Base-by-base conservation (phyloP, 2,329 filamentous ascomycete species). In the Trichocomaceae sp. region DNA sequence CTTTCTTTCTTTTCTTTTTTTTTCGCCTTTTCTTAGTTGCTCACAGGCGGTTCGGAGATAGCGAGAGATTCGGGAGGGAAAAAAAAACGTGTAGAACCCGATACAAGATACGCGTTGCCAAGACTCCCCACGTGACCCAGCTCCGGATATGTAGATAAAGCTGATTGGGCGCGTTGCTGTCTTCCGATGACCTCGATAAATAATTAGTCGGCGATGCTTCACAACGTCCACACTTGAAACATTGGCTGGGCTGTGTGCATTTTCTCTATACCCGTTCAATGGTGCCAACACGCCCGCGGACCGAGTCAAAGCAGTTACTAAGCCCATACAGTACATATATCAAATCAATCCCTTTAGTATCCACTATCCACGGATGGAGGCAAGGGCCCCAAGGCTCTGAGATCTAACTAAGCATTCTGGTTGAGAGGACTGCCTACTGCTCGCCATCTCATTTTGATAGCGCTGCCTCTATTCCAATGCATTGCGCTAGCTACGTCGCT, bases 41-140 rank as follows among this genome's bases (percentile, higher is more conserved):
- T 39, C 23, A 13, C 23, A 51, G 13, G 26, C 19, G 5, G 31
- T 12, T 56, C 55, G 41, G 47, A 52, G 52, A 48, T 55, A 56
- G 52, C 54, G 17, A 46, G 23, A 52, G 9, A 22, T 23, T 19
- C 46, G 7, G 7, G 12, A 10, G 10, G 8, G 35, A 54, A 60
- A 57, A 60, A 66, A 61, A 61, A 61, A 63, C 65, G 62, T 62
- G 22, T 20, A 45, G 33, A 31, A 5, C 20, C 8, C 35, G 31
- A 47, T 56, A 56, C 52, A 33, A 51, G 15, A 45, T 37, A n/a
- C n/a, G n/a, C n/a, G n/a, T n/a, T n/a, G 56, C 56, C 53, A 59
- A 58, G 53, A 53, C 50, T 50, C 50, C 15, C 49, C 57, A 59
- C 57, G 55, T 60, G 57, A 60, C 49, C 23, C 12, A 47, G 15